Base-by-base conservation (phyloP, 176 grass and related monocot genomes). In the Microstegium vimineum region DNA sequence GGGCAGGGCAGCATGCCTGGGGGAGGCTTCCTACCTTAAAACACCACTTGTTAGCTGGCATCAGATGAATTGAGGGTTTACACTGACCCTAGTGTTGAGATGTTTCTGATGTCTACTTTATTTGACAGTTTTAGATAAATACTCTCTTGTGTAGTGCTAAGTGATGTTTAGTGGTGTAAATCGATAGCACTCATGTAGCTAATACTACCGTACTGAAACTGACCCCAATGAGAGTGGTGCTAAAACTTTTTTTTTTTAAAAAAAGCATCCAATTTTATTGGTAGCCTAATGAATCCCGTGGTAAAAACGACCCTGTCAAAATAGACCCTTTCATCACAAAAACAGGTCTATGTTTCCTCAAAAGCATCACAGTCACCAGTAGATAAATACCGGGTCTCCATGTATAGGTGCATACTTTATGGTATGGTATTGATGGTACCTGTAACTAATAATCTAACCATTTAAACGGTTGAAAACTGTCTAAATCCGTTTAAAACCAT, bases 21-120 rank as follows among this genome's bases (percentile, higher is more conserved):
- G 66, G 89, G 89, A 68, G 89, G 83, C 32, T 91, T 89, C 72
- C 74, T 89, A 75, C 81, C 91, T 69, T 94, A 80, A 88, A 66
- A 75, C 35, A 65, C 25, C 7, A n/a, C 46, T 10, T 27, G 11
- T 40, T 8, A 56, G 30, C 59, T 66, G 13, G 28, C 15, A 30
- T 43, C 28, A n/a, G 30, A 15, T 60, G 60, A 81, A 41, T 56
- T 28, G 16, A 59, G 16, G 20, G 13, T 62, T 27, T 59, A 59
- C 54, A 31, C 6, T 14, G 33, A 66, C 14, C 20, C 14, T 0
- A 5, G 5, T 16, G 12, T 35, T 68, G 32, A 68, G 32, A 37
- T 52, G 32, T 28, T 35, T 80, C 32, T 52, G 62, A 20, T 68
- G 30, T 27, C 42, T 32, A 46, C 42, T 20, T 73, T 17, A 45